Percentiles rank a stretch among this genome's conserved stretches.
These are phyloP conservation scores for Annulohypoxylon moriforme DNA, from an alignment of 495 filamentous ascomycete genomes.

Conservation along the genomic window DNA sequence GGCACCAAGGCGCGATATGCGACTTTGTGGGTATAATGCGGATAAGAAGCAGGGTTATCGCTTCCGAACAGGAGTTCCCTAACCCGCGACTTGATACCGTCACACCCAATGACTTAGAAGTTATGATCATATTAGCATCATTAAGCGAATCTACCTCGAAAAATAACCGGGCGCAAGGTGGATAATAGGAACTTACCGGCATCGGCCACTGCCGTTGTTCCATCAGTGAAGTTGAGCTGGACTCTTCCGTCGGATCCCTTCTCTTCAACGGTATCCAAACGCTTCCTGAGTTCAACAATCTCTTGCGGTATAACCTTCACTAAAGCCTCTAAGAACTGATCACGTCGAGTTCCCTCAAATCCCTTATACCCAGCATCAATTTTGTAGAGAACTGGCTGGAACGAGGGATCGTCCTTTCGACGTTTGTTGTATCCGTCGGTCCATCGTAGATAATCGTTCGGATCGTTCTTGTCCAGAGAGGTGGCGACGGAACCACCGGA, in stretches of 20 bases:
- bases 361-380: slow-evolving; percentile 38
- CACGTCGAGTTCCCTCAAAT: slow-evolving; percentile 57
- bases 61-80: slow-evolving; percentile 53
- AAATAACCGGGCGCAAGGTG: background rate
- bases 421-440: slow-evolving; percentile 40
- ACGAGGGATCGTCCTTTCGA: slow-evolving; percentile 27
- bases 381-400: slow-evolving; percentile 35
- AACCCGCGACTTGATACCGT: slow-evolving; percentile 52
- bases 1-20: slow-evolving; percentile 64
- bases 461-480: slow-evolving; percentile 48
- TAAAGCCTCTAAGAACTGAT: slow-evolving; percentile 62
- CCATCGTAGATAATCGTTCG: slow-evolving; percentile 46
- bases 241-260: slow-evolving; percentile 27
- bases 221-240: slow-evolving; percentile 49
- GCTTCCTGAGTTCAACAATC: slow-evolving; percentile 48
- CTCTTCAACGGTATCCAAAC: slow-evolving; percentile 43
- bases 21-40: slow-evolving; percentile 62
- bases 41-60: slow-evolving; percentile 52
- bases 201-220: slow-evolving; percentile 52
- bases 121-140: background rate
- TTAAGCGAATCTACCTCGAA: background rate
- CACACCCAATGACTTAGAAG: slow-evolving; percentile 48
- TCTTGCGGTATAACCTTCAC: slow-evolving; percentile 59
- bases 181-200: slow-evolving; percentile 32
- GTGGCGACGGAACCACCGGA: slow-evolving; percentile 57